These are phyloP conservation scores for Emergomyces pasteurianus DNA, from an alignment of 2,329 filamentous ascomycete species.

Conservation along the genomic window DNA sequence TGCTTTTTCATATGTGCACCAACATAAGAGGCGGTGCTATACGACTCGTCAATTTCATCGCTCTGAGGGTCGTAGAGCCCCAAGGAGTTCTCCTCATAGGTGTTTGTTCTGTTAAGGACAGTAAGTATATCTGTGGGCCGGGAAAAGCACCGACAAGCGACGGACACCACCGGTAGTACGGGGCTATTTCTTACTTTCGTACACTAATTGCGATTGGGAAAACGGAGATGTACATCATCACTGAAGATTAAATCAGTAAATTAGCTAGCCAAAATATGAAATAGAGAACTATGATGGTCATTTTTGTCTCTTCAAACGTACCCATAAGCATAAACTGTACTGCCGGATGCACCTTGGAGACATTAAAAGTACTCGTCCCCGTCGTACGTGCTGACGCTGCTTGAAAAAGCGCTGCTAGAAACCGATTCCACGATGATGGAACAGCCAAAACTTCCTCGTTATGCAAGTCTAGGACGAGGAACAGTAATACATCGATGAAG, in stretches of 20 bases:
- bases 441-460: slow-evolving; percentile 38
- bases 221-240: slow-evolving; percentile 99
- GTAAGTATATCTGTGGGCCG: not conserved
- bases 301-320: slow-evolving; percentile 21
- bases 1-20: slow-evolving; percentile 47
- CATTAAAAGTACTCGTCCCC: slow-evolving; percentile 39
- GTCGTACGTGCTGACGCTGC: slow-evolving; percentile 38
- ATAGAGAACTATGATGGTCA: not conserved
- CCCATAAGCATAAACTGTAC: slow-evolving; percentile 42
- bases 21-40: slow-evolving; percentile 27
- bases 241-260: slow-evolving; percentile 45
- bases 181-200: slow-evolving; percentile 35
- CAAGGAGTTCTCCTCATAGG: slow-evolving; percentile 55
- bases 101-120: slow-evolving; percentile 35
- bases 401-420: slow-evolving; percentile 49
- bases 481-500: slow-evolving; percentile 43
- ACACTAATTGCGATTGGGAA: slow-evolving; percentile 92
- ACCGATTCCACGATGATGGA: slow-evolving; percentile 32
- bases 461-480: slow-evolving; percentile 39
- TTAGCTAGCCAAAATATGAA: slow-evolving; percentile 31
- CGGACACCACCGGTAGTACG: not conserved
- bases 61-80: slow-evolving; percentile 39
- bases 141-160: not conserved
- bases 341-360: slow-evolving; percentile 40
- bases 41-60: slow-evolving; percentile 14